phyloP scores from a whole-genome alignment of 306 rosid species.

The Vigna unguiculata region DNA sequence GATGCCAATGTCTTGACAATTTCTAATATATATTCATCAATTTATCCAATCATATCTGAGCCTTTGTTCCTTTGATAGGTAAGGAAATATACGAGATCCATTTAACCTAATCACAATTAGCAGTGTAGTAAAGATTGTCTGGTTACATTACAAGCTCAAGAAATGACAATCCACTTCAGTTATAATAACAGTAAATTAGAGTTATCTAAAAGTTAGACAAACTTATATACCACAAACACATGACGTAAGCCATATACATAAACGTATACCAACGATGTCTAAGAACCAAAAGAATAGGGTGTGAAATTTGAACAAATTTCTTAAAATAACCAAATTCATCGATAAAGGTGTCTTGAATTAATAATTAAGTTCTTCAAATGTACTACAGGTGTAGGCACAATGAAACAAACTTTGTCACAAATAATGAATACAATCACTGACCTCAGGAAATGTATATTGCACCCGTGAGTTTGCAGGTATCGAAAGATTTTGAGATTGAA shows the following conservation, averaged over 20 bases:
- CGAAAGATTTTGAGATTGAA: slow-evolving; percentile 68
- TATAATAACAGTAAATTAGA: slow-evolving; percentile 11
- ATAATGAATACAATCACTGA: slow-evolving; percentile 48
- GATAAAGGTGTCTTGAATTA: slow-evolving; percentile 30
- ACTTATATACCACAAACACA: slow-evolving; percentile 27
- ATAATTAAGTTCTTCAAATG: slow-evolving; percentile 21
- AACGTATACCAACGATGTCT: slow-evolving; percentile 4
- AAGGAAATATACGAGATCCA: slow-evolving; percentile 24
- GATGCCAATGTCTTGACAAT: slow-evolving; percentile 2
- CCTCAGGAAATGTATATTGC: slow-evolving; percentile 86
- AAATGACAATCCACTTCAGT: background rate
- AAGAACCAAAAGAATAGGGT: slow-evolving; percentile 30
- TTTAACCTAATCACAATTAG: slow-evolving; percentile 22
- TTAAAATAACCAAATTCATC: slow-evolving; percentile 21
- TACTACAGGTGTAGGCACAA: slow-evolving; percentile 12
- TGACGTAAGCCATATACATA: background rate
- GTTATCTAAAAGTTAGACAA: slow-evolving; percentile 9
- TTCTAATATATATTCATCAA: background rate
- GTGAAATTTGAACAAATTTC: slow-evolving; percentile 25
- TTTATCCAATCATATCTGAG: slow-evolving; percentile 14
- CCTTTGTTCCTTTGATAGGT: slow-evolving; percentile 13
- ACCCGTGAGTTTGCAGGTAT: slow-evolving; percentile 69
- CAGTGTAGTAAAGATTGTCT: slow-evolving; percentile 1
- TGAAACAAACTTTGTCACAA: slow-evolving; percentile 27
- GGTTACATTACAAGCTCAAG: slow-evolving; percentile 24